These are phyloP conservation scores for Parasitella parasitica DNA, from an alignment of 371 early-diverging fungal species.

Conservation along the genomic window DNA sequence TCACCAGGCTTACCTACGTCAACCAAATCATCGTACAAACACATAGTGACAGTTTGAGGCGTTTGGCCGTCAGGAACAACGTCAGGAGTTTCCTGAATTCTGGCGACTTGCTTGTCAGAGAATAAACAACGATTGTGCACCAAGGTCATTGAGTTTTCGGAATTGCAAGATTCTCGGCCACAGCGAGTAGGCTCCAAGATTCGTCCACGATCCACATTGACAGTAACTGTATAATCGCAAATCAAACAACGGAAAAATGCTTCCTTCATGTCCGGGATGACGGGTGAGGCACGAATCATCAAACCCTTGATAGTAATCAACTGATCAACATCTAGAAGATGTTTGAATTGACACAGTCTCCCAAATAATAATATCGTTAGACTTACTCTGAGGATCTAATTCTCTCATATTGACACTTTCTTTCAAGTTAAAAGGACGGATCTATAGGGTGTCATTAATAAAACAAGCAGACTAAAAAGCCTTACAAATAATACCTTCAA, in stretches of 20 bases:
- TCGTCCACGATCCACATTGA: constrained; percentile 89
- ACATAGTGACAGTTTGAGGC: constrained; percentile 95
- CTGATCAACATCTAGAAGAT: constrained; percentile 88
- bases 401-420: constrained; percentile 89
- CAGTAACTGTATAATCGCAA: constrained; percentile 83
- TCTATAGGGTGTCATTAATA: constrained; percentile 53
- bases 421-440: constrained; percentile 92
- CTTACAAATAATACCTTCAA: constrained; percentile 15
- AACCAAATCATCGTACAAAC: constrained; percentile 93
- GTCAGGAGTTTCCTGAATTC: constrained; percentile 99
- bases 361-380: no score
- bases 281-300: constrained; percentile 87
- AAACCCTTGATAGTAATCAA: constrained; percentile 96
- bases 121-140: constrained; percentile 94
- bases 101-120: constrained; percentile 95
- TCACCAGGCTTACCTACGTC: constrained; percentile 98
- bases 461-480: neutral
- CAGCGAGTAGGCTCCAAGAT: constrained; percentile 95
- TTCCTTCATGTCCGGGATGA: constrained; percentile 95
- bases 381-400: constrained; percentile 81
- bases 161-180: constrained; percentile 74
- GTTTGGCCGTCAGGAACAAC: constrained; percentile 98
- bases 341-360: no score
- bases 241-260: constrained; percentile 91
- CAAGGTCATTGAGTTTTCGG: constrained; percentile 82